Base-by-base conservation (phyloP, 2,329 filamentous ascomycete species). In the Lasiodiplodia sp. region DNA sequence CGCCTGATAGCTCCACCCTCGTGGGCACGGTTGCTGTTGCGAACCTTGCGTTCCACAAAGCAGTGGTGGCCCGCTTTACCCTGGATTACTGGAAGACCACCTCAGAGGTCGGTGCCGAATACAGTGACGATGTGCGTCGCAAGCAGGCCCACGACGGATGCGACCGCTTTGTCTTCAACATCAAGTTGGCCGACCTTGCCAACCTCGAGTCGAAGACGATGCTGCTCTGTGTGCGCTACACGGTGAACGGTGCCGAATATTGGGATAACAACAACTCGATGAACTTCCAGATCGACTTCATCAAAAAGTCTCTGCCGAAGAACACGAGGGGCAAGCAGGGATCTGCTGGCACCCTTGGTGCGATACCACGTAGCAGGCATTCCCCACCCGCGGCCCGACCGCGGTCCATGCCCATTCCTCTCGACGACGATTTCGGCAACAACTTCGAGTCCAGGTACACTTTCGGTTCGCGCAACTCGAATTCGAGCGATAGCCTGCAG, bases 51-150 rank as follows among this genome's bases (percentile, higher is more conserved):
- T 99, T 97, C 82, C 88, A 94, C 66, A 99, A 99, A 82, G 80
- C 86, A 6, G 93, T 99, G 66, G 89, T 91, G n/a, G 95, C 93
- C 79, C 90, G 96, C 63, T 99, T 99, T 80, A 99, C 96, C 0
- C 87, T 97, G 57, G 96, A 99, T 79, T 96, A 97, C 82, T 99
- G 96, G 96, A 97, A 97, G 86, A 99, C 96, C 0, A 96, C 94
- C 0, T 99, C 96, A 0, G 96, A 99, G 78, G 92, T 98, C 1
- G 86, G 87, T 47, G 95, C 93, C n/a, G 94, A 97, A 75, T 99
- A 88, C 82, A 91, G 90, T 78, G 88, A 92, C 70, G 92, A 96
- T 80, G 87, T 95, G 56, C 88, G 89, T 53, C 88, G 88, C 34
- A 88, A 88, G 72, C 88, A 91, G 52, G 83, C 83, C 3, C 83